Evolutionary conservation across 2,329 filamentous ascomycete species (phyloP).

Genomic region (Colletotrichum abscissum): DNA sequence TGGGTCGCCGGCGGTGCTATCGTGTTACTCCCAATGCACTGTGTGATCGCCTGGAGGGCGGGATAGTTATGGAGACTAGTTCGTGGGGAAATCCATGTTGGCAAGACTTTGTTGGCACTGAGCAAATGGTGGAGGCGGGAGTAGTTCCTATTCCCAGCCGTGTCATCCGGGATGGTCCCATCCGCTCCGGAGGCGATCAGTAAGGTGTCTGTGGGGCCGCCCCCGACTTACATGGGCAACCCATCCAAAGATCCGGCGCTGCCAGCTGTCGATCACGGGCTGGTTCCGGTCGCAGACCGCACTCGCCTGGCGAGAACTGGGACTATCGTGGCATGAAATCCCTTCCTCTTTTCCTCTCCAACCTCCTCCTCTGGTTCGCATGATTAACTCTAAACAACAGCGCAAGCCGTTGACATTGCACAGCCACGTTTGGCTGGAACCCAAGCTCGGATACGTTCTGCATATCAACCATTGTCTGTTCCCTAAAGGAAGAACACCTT

Average conservation of each 20-base stretch:
- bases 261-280: constrained; percentile 13
- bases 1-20: neutral
- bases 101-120: neutral
- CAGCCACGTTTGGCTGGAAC: constrained; percentile 29
- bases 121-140: neutral
- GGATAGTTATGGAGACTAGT: neutral
- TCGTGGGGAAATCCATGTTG: constrained; percentile 18
- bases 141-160: neutral
- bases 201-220: constrained; percentile 10
- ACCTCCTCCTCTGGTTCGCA: constrained; percentile 7
- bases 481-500: neutral
- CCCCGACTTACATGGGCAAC: neutral
- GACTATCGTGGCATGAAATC: neutral
- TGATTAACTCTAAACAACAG: constrained; percentile 11
- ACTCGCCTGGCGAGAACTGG: neutral
- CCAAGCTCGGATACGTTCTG: constrained; percentile 5
- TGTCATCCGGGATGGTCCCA: constrained; percentile 22
- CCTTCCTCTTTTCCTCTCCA: neutral
- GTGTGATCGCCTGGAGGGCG: neutral
- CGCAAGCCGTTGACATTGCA: constrained; percentile 7
- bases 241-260: neutral
- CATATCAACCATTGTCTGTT: neutral
- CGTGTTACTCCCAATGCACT: neutral
- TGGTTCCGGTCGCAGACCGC: neutral
- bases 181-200: constrained; percentile 20